phyloP scores from a whole-genome alignment of 768 basidiomycete species.

The Hygrophorus pudorinus region DNA sequence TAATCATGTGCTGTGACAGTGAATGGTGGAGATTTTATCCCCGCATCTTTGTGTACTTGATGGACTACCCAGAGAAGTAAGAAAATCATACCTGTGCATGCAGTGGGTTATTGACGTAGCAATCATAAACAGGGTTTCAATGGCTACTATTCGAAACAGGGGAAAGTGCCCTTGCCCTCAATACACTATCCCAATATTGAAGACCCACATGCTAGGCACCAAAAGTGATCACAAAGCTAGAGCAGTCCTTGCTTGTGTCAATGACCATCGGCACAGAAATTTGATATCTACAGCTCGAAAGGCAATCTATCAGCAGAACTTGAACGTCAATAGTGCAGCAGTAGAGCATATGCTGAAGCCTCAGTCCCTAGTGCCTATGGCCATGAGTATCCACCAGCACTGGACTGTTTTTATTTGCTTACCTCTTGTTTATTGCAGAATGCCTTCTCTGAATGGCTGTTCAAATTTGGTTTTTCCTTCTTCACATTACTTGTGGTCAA shows the following conservation, averaged over 20 bases:
- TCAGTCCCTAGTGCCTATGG: slow-evolving; percentile 4
- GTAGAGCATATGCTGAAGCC: slow-evolving; percentile 1
- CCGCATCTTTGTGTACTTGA: slow-evolving; percentile 15
- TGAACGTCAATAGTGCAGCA: neutral
- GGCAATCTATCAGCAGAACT: slow-evolving; percentile 1
- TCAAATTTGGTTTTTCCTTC: neutral
- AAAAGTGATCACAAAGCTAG: neutral
- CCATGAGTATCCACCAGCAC: neutral
- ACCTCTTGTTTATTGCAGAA: slow-evolving; percentile 11
- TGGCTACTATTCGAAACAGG: slow-evolving; percentile 17
- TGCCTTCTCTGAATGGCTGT: slow-evolving; percentile 15
- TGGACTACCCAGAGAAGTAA: slow-evolving; percentile 18
- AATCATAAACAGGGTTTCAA: slow-evolving; percentile 11
- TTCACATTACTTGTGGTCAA: slow-evolving; percentile 4
- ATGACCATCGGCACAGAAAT: slow-evolving; percentile 3
- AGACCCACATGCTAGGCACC: slow-evolving; percentile 18
- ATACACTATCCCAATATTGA: slow-evolving; percentile 13
- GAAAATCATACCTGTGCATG: neutral
- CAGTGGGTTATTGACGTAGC: neutral
- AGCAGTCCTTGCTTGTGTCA: neutral
- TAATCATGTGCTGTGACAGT: slow-evolving; percentile 5
- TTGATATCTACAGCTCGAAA: neutral
- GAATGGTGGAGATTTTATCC: slow-evolving; percentile 14
- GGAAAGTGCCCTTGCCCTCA: slow-evolving; percentile 18
- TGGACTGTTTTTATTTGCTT: neutral